These are phyloP conservation scores for Cercospora beticola DNA, from an alignment of 2,329 filamentous ascomycete species.

Conservation along the genomic window DNA sequence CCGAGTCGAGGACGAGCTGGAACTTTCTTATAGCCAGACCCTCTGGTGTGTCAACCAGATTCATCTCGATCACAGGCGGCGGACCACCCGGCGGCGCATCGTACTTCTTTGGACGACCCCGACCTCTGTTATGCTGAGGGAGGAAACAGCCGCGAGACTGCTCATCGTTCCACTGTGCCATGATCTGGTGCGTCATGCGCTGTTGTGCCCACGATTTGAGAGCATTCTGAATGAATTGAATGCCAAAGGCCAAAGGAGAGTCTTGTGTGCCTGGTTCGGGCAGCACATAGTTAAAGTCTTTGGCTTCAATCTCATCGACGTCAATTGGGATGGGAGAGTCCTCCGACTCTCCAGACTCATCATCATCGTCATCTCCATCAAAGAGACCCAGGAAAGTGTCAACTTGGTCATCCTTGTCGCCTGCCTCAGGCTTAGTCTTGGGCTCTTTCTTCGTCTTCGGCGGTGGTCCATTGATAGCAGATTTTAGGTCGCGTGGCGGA, in stretches of 20 bases:
- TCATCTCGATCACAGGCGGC: slow-evolving; percentile 27
- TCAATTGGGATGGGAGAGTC: background rate
- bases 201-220: slow-evolving; percentile 38
- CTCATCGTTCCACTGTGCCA: slow-evolving; percentile 24
- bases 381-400: slow-evolving; percentile 33
- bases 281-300: slow-evolving; percentile 20
- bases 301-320: slow-evolving; percentile 11
- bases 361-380: slow-evolving; percentile 26
- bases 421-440: background rate
- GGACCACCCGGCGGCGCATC: slow-evolving; percentile 19
- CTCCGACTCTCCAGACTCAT: slow-evolving; percentile 20
- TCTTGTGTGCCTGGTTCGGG: slow-evolving; percentile 27
- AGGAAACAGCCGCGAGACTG: slow-evolving; percentile 13
- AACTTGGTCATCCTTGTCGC: slow-evolving; percentile 14
- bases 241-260: slow-evolving; percentile 33
- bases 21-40: slow-evolving; percentile 35
- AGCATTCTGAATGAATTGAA: slow-evolving; percentile 38
- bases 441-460: slow-evolving; percentile 1
- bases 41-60: slow-evolving; percentile 32
- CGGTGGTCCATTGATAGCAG: background rate
- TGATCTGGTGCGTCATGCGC: slow-evolving; percentile 27
- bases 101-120: slow-evolving; percentile 31
- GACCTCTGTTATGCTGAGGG: slow-evolving; percentile 26
- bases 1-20: slow-evolving; percentile 35
- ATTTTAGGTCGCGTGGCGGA: slow-evolving; percentile 12